Evolutionary conservation across 345 rosid species (phyloP).

Genomic region (Diplotaxis tenuifolia): DNA sequence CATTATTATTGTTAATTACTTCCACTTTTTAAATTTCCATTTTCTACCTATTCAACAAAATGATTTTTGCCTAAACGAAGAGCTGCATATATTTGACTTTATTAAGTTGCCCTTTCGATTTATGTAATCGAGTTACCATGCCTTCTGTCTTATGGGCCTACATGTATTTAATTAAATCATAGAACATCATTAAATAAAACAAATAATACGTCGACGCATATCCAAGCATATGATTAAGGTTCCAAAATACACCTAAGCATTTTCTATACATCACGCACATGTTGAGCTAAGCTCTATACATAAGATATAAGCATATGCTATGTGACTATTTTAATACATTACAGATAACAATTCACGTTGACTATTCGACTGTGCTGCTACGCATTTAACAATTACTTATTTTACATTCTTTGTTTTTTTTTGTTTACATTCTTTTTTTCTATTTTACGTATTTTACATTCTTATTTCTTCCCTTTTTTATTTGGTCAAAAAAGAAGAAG

Average conservation of each 20-base stretch:
- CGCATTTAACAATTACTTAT: neutral
- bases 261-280: conserved; percentile 12
- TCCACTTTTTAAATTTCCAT: neutral
- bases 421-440: no score
- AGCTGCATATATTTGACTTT: neutral
- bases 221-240: conserved; percentile 38
- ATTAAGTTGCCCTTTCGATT: conserved; percentile 4
- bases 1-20: conserved; percentile 17
- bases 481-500: no score
- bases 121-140: conserved; percentile 11
- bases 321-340: neutral
- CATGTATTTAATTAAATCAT: conserved; percentile 13
- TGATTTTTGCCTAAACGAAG: neutral
- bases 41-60: neutral
- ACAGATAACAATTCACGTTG: conserved; percentile 20
- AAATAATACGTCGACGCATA: conserved; percentile 37
- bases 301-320: neutral
- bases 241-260: conserved; percentile 37
- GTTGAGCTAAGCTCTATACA: conserved; percentile 8
- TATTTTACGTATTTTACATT: no score
- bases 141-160: conserved; percentile 26
- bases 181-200: conserved; percentile 33
- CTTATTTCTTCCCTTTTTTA: no score
- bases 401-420: no score
- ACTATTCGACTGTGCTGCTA: neutral